A percentile compares a stretch with the other conserved stretches of the same genome.
phyloP scores from a whole-genome alignment of 495 filamentous ascomycete species.

The Achaetomiella virescens region DNA sequence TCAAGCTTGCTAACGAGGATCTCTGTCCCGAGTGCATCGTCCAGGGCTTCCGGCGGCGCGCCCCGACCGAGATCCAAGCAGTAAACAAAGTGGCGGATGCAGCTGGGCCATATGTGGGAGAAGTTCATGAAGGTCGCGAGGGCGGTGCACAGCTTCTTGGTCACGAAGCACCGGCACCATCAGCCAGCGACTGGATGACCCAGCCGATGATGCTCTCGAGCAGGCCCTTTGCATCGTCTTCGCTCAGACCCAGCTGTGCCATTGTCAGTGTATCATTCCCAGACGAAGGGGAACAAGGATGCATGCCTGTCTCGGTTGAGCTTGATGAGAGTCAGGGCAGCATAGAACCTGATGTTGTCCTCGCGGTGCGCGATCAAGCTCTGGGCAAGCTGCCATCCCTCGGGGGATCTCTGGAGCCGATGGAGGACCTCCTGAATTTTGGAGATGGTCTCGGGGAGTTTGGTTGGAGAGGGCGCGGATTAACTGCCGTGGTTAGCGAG shows the following conservation, averaged over 20 bases:
- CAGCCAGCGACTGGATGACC: slow-evolving; percentile 53
- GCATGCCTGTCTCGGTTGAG: slow-evolving; percentile 74
- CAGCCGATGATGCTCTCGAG: slow-evolving; percentile 66
- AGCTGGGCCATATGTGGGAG: slow-evolving; percentile 59
- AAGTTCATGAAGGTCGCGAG: slow-evolving; percentile 73
- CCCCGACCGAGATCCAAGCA: slow-evolving; percentile 51
- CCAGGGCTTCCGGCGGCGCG: slow-evolving; percentile 41
- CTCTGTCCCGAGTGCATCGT: slow-evolving; percentile 44
- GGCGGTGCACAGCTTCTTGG: slow-evolving; percentile 77
- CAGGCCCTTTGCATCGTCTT: slow-evolving; percentile 55
- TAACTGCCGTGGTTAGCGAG: slow-evolving; percentile 37
- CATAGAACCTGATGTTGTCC: slow-evolving; percentile 80
- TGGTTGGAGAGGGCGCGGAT: slow-evolving; percentile 62
- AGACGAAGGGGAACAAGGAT: not conserved
- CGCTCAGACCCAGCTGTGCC: slow-evolving; percentile 41
- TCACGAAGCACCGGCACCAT: slow-evolving; percentile 59
- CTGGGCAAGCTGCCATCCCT: slow-evolving; percentile 83
- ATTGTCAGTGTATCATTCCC: not conserved
- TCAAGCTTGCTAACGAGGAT: slow-evolving; percentile 51
- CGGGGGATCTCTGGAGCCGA: slow-evolving; percentile 62
- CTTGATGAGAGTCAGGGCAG: slow-evolving; percentile 92
- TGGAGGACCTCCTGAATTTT: slow-evolving; percentile 73
- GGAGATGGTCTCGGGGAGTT: slow-evolving; percentile 54
- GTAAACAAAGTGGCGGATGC: slow-evolving; percentile 61
- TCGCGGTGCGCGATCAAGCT: slow-evolving; percentile 58